Evolutionary conservation across 208 protist genomes (phyloP).

Genomic region (Trypanosoma boissoni): DNA sequence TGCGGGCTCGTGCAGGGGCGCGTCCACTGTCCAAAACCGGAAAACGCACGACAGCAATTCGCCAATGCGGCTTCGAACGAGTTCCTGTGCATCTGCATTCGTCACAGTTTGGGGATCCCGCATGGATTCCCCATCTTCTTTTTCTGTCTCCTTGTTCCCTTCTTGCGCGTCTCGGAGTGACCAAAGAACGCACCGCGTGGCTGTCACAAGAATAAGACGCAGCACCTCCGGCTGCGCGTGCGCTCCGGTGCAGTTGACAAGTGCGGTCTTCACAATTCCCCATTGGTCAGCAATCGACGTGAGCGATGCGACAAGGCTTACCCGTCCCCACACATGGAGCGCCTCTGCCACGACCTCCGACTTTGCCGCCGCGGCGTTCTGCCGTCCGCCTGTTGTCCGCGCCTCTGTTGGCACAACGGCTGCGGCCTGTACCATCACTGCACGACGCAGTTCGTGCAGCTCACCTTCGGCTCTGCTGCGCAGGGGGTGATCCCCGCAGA

Average conservation of each 20-base stretch:
- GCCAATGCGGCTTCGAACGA: constrained; percentile 13
- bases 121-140: neutral
- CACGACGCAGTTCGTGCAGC: constrained; percentile 61
- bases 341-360: constrained; percentile 9
- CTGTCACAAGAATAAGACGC: constrained; percentile 35
- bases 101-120: too few species aligned
- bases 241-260: constrained; percentile 14
- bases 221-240: constrained; percentile 25
- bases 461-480: constrained; percentile 61
- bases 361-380: neutral
- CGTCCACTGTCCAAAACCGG: constrained; percentile 16
- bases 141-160: neutral
- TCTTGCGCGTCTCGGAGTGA: constrained; percentile 25
- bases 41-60: constrained; percentile 23
- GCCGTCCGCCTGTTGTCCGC: neutral
- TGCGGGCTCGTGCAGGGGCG: neutral
- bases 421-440: constrained; percentile 42
- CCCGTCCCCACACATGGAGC: constrained; percentile 44
- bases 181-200: constrained; percentile 59
- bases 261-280: constrained; percentile 31
- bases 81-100: neutral
- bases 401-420: constrained; percentile 2
- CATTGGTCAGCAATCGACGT: constrained; percentile 44
- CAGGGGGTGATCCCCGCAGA: constrained; percentile 52
- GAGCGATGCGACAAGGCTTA: constrained; percentile 60